Evolutionary conservation across 108 stramenopile species (phyloP).

Genomic region (Aurantiochytrium sp.): DNA sequence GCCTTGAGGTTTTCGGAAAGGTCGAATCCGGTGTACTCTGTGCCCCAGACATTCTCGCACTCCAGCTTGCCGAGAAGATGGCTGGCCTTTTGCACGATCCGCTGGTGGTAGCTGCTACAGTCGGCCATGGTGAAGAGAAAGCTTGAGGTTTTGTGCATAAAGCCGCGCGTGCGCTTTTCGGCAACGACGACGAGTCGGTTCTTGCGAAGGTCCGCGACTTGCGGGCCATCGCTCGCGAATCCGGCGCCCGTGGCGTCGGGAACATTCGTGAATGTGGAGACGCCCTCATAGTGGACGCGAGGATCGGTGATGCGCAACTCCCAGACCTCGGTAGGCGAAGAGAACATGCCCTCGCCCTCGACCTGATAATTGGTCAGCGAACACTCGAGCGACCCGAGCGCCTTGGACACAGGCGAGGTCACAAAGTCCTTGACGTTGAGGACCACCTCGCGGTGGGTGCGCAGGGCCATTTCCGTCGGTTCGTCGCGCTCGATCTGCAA

Average conservation of each 20-base stretch:
- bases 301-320: slow-evolving; percentile 12
- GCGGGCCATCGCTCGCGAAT: neutral
- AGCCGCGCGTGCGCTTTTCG: neutral
- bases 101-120: neutral
- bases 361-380: neutral
- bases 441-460: neutral
- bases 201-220: neutral
- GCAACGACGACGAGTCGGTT: slow-evolving; percentile 10
- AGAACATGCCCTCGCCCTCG: neutral
- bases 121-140: slow-evolving; percentile 26
- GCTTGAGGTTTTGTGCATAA: neutral
- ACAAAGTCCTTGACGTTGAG: slow-evolving; percentile 8
- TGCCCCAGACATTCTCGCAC: neutral
- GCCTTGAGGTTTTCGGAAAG: neutral
- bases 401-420: neutral
- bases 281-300: neutral
- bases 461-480: neutral
- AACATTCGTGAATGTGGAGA: neutral
- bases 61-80: neutral
- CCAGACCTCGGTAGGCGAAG: neutral
- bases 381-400: neutral
- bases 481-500: neutral
- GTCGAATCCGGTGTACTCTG: neutral
- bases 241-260: neutral
- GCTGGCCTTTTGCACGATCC: neutral